Evolutionary conservation across 2,329 filamentous ascomycete species (phyloP), one percentile per base, ranked within the genome.

Genomic region (Colletotrichum spinosum): DNA sequence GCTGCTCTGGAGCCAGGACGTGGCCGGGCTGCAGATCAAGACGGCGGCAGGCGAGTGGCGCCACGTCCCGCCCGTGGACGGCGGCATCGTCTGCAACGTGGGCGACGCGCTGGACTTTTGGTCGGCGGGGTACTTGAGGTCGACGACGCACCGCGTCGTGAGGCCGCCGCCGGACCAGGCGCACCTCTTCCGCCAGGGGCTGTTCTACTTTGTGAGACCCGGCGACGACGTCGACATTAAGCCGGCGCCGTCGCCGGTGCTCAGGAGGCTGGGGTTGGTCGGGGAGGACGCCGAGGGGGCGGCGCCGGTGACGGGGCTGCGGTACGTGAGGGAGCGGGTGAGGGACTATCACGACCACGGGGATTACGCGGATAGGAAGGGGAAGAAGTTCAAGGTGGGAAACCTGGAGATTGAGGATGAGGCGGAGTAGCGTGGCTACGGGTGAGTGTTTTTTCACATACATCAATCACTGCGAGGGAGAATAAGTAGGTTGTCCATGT

Each of bases 1-100:
- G 3, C 76, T 86, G 8, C 79, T 87, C 3, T 86, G 85, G 76
- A 80, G 82, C 13, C 84, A 86, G 65, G 82, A 84, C 3, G 82
- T 86, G 6, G 82, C 84, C 0, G 83, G 81, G 2, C 74, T 86
- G 11, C 84, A 86, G 70, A 83, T 86, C 52, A 79, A 79, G 49
- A 73, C 70, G 2, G 57, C 69, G 5, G 15, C 15, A 15, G 80
- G 78, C 0, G 72, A 78, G 12, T 83, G 81, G 81, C 78, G 78
- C 56, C 82, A 80, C 70, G 80, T 83, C 2, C 74, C 75, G 10
- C 79, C 80, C 2, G 76, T 82, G 15, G 76, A 81, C 41, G 77
- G 77, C 2, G 81, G 79, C 1, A 81, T 84, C 35, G 80, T 80
- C 1, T 80, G 81, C 61, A 84, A 84, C 64, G 80, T 74, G 0